Percentiles rank a stretch among this genome's conserved stretches.
These are phyloP conservation scores for Saturnispora halmiae DNA, from an alignment of 805 yeast species.

Conservation along the genomic window DNA sequence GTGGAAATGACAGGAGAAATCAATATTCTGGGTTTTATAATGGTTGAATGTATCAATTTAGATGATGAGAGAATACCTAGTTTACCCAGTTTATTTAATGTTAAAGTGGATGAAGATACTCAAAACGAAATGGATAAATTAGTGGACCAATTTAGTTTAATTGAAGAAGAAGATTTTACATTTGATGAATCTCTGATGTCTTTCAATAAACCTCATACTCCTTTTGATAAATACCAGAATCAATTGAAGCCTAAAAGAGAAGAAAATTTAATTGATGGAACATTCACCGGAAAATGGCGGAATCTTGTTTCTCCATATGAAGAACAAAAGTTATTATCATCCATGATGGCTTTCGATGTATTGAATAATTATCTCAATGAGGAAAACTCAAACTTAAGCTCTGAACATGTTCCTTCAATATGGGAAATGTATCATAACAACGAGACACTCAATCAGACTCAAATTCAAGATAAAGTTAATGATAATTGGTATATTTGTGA, in stretches of 20 bases:
- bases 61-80: slow-evolving; percentile 49
- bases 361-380: not conserved
- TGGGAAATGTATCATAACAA: slow-evolving; percentile 8
- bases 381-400: not conserved
- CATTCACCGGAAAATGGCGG: slow-evolving; percentile 5
- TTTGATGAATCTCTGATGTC: slow-evolving; percentile 3
- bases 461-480: not conserved
- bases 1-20: slow-evolving; percentile 16
- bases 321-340: not conserved
- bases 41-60: slow-evolving; percentile 55
- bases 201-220: not conserved
- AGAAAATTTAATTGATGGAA: not conserved
- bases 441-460: not conserved
- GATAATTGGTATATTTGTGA: not conserved
- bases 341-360: slow-evolving; percentile 3
- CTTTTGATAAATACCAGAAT: slow-evolving; percentile 6
- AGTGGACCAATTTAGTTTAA: slow-evolving; percentile 27
- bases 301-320: slow-evolving; percentile 2
- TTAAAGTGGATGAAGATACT: slow-evolving; percentile 24
- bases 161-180: slow-evolving; percentile 15
- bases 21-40: slow-evolving; percentile 34
- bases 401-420: not conserved
- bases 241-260: not conserved
- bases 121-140: slow-evolving; percentile 41
- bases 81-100: slow-evolving; percentile 33